Evolutionary conservation across 2,329 filamentous ascomycete species (phyloP).

Genomic region (Aspergillus neotritici): DNA sequence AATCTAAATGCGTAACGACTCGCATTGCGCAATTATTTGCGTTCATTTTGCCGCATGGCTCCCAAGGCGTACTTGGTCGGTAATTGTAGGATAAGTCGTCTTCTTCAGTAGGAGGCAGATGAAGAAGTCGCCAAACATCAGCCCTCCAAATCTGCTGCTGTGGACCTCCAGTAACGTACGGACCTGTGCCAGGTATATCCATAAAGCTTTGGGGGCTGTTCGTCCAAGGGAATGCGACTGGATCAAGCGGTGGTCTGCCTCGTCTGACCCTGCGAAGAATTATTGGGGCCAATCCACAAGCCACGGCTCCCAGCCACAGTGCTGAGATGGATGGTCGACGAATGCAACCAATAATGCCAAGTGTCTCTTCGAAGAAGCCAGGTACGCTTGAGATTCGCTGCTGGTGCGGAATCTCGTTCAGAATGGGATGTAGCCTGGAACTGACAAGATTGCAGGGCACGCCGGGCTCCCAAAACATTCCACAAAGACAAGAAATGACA

Average conservation of each 20-base stretch:
- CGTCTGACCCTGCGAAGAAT: constrained; percentile 1
- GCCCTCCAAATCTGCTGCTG: too few relatives aligned
- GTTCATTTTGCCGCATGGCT: too few relatives aligned
- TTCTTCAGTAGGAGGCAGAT: too few relatives aligned
- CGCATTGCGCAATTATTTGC: too few relatives aligned
- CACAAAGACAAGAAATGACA: constrained; percentile 12
- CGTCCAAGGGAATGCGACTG: constrained; percentile 10
- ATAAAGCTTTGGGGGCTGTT: constrained; percentile 12
- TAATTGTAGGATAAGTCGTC: too few relatives aligned
- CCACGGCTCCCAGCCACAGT: constrained; percentile 10
- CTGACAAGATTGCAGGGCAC: constrained; percentile 15
- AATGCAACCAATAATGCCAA: constrained; percentile 10
- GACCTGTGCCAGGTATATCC: constrained; percentile 8
- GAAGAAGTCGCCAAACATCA: too few relatives aligned
- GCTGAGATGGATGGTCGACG: constrained; percentile 10
- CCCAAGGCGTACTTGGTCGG: too few relatives aligned
- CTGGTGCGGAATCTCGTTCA: constrained; percentile 6
- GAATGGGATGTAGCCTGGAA: constrained; percentile 14
- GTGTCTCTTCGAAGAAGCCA: constrained; percentile 1
- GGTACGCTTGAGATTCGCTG: background rate
- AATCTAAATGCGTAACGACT: too few relatives aligned
- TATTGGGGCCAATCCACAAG: constrained; percentile 4
- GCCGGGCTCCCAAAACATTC: constrained; percentile 12
- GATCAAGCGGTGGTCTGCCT: constrained; percentile 8
- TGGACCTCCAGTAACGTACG: too few relatives aligned